These are phyloP conservation scores for Breynia disticha DNA, from an alignment of 441 rosid genomes.

Conservation along the genomic window DNA sequence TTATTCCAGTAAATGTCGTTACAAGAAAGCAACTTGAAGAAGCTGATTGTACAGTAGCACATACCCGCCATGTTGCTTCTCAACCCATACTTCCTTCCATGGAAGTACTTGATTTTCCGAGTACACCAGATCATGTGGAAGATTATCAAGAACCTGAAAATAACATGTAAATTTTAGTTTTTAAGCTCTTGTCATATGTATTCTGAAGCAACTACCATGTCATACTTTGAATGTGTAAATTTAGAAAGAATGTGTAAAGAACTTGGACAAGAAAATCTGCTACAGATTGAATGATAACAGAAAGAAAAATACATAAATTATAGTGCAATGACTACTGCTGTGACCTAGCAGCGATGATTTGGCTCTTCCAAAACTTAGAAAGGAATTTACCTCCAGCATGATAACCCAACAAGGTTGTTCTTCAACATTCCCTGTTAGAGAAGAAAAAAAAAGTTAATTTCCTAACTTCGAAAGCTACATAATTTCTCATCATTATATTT, in stretches of 20 bases:
- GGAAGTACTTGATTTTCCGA: conserved; percentile 76
- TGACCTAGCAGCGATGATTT: neutral
- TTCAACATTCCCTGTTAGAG: conserved; percentile 48
- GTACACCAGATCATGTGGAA: conserved; percentile 80
- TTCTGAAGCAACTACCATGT: neutral
- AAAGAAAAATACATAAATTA: neutral
- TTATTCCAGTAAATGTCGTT: neutral
- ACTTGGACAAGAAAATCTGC: no score
- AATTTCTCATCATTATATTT: neutral
- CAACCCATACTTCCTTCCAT: conserved; percentile 94
- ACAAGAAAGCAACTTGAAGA: conserved; percentile 2
- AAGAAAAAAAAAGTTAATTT: conserved; percentile 10
- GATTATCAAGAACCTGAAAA: conserved; percentile 92
- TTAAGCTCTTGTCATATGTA: neutral
- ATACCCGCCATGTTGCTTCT: conserved; percentile 64
- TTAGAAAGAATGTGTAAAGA: no score
- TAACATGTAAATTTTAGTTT: neutral
- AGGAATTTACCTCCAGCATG: conserved; percentile 75
- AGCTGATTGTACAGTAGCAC: conserved; percentile 5
- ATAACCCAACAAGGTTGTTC: conserved; percentile 94
- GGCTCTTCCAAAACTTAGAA: conserved; percentile 4
- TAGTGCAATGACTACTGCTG: conserved; percentile 4
- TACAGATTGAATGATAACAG: no score
- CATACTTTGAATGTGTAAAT: conserved; percentile 1
- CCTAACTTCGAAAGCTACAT: neutral